A percentile compares a stretch with the other conserved stretches of the same genome.
These are phyloP conservation scores for Penicillium flavigenum DNA, from an alignment of 495 filamentous ascomycete genomes.

Conservation along the genomic window DNA sequence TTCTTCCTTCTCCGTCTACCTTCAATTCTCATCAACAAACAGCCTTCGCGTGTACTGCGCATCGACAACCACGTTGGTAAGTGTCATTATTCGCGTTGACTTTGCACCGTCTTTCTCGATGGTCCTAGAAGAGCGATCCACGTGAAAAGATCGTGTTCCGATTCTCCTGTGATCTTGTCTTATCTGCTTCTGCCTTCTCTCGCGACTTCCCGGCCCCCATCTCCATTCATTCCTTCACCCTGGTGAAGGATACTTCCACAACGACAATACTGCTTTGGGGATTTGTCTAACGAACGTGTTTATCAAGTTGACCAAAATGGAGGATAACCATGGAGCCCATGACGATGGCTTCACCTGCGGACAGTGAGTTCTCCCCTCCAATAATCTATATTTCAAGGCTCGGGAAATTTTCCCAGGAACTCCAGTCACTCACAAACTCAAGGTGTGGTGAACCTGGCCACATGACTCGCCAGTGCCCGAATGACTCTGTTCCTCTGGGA, in stretches of 20 bases:
- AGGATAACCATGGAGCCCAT: background rate
- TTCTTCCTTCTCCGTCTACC: conserved; percentile 11
- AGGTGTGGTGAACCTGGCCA: conserved; percentile 57
- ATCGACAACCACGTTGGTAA: background rate
- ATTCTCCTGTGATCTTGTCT: background rate
- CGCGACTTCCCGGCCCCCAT: background rate
- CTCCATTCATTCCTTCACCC: background rate
- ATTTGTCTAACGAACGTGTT: background rate
- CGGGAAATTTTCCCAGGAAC: background rate
- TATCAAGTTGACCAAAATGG: background rate
- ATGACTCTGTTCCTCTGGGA: conserved; percentile 20
- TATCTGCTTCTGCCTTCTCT: background rate
- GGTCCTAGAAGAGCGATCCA: background rate
- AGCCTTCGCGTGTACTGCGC: background rate
- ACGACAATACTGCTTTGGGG: background rate
- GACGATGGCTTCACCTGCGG: conserved; percentile 17
- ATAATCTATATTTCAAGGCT: background rate
- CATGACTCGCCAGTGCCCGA: conserved; percentile 58
- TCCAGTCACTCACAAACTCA: conserved; percentile 10
- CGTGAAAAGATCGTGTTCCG: background rate
- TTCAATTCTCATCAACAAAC: background rate
- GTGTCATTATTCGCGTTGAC: background rate
- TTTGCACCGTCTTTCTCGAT: background rate
- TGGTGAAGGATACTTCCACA: background rate
- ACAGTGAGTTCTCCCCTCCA: conserved; percentile 37